Evolutionary conservation across 2,329 filamentous ascomycete genomes (phyloP).

Genomic region (Claviceps pusilla): DNA sequence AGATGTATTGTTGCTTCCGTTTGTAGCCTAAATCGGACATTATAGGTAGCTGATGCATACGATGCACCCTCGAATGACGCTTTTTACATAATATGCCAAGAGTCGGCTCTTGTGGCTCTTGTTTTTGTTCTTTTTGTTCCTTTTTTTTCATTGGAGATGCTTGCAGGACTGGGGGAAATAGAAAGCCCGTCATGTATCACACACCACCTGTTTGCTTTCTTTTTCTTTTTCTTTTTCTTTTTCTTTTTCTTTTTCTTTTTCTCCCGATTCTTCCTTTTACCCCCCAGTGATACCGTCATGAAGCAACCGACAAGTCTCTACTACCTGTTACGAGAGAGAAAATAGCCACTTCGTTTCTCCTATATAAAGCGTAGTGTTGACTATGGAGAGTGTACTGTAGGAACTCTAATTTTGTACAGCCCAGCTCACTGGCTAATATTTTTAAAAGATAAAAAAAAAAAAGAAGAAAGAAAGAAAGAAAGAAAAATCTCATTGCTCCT

Average conservation of each 20-base stretch:
- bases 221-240: no score
- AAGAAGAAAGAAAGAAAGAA: no score
- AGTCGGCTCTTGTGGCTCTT: background rate
- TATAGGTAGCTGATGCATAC: background rate
- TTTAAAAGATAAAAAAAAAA: background rate
- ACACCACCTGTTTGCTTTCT: background rate
- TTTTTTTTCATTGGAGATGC: background rate
- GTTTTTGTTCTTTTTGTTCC: no score
- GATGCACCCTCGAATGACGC: background rate
- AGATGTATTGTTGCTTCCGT: background rate
- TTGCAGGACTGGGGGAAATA: no score
- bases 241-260: no score
- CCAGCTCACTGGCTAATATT: background rate
- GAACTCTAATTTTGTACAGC: background rate
- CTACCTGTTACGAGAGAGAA: no score
- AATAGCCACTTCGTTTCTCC: background rate
- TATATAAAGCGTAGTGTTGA: background rate
- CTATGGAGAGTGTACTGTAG: no score
- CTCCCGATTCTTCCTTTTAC: no score
- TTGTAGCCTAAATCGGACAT: background rate
- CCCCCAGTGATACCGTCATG: background rate
- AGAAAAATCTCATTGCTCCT: no score
- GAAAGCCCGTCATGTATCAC: background rate
- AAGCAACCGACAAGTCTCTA: background rate
- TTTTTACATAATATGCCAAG: conserved; percentile 1